These are phyloP conservation scores for Helicocarpus griseus DNA, from an alignment of 2,329 filamentous ascomycete genomes.

Conservation along the genomic window DNA sequence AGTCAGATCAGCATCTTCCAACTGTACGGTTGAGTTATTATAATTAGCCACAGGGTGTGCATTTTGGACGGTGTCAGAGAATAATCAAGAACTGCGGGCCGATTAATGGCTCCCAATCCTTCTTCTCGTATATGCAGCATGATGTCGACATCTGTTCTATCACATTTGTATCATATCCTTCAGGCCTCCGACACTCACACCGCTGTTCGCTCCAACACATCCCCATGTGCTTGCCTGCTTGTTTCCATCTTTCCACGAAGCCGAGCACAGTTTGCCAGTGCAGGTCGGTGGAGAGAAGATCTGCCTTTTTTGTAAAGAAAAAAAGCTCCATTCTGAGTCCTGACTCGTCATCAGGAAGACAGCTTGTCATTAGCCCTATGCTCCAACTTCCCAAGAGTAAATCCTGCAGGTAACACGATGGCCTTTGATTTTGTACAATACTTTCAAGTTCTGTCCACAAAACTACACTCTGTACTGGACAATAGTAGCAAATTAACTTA, in stretches of 20 bases:
- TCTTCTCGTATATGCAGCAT: background rate
- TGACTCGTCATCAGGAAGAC: background rate
- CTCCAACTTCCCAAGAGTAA: background rate
- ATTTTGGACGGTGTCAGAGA: no score
- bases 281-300: background rate
- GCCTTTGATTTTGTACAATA: background rate
- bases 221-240: no score
- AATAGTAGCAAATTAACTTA: no score
- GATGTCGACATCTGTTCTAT: background rate
- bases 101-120: background rate
- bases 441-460: no score
- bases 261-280: background rate
- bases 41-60: no score
- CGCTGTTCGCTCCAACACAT: slow-evolving; percentile 2
- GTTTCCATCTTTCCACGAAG: background rate
- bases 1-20: no score
- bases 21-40: no score
- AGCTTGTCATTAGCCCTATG: background rate
- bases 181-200: background rate
- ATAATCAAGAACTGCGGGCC: no score
- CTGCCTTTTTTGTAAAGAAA: background rate
- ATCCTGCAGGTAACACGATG: background rate
- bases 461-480: no score
- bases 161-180: background rate
- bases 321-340: background rate